Conservation (phyloP, 1,284 basidiomycete genomes). For the Trametes hirsuta region DNA sequence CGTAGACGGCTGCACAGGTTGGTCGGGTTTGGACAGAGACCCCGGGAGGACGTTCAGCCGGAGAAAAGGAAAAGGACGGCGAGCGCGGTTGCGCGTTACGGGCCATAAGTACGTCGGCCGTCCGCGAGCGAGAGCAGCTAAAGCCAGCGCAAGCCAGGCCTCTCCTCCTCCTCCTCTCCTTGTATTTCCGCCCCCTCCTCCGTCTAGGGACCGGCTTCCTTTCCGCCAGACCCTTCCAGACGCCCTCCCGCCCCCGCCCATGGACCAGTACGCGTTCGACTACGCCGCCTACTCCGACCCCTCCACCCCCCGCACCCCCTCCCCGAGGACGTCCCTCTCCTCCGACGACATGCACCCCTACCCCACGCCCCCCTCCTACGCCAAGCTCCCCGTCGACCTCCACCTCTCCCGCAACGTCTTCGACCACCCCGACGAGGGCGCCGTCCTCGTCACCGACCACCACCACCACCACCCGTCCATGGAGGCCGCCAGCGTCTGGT, state of each 20-base stretch:
- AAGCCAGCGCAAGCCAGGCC: slow-evolving; percentile 10
- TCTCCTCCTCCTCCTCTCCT: slow-evolving; percentile 13
- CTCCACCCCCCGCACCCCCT: slow-evolving; percentile 71
- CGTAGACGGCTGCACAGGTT: slow-evolving; percentile 22
- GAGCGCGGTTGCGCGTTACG: neutral
- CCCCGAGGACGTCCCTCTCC: slow-evolving; percentile 48
- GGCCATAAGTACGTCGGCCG: slow-evolving; percentile 8
- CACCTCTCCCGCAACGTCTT: slow-evolving; percentile 56
- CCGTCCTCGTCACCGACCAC: slow-evolving; percentile 41
- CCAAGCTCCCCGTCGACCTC: slow-evolving; percentile 43
- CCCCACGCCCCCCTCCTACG: slow-evolving; percentile 43
- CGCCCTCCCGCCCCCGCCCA: slow-evolving; percentile 32
- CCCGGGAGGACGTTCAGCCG: slow-evolving; percentile 20
- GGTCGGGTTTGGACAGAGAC: slow-evolving; percentile 19
- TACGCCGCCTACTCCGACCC: slow-evolving; percentile 66
- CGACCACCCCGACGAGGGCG: slow-evolving; percentile 45
- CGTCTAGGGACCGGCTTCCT: slow-evolving; percentile 19
- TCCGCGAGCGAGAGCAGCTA: neutral
- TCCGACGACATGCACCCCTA: slow-evolving; percentile 45
- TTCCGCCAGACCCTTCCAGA: slow-evolving; percentile 27
- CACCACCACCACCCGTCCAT: slow-evolving; percentile 33
- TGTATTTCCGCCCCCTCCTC: slow-evolving; percentile 14
- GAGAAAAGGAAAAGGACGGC: slow-evolving; percentile 7
- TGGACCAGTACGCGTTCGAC: slow-evolving; percentile 64
- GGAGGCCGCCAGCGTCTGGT: slow-evolving; percentile 37